These are phyloP conservation scores for Ophiocytium majus DNA, from an alignment of 352 stramenopile species.

Conservation along the genomic window DNA sequence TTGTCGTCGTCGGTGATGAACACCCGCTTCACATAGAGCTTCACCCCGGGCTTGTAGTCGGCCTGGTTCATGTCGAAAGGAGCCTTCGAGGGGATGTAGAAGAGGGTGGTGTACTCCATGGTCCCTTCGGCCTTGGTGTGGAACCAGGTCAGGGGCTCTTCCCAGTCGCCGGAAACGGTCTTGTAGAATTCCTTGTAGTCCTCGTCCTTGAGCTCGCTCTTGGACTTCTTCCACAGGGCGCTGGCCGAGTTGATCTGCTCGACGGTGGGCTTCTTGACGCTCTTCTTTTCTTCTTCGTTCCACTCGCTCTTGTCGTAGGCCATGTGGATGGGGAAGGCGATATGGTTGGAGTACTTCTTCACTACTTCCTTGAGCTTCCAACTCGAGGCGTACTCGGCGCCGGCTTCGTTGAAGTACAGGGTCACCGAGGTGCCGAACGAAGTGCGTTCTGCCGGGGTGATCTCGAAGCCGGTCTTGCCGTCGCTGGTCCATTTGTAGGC, in stretches of 20 bases:
- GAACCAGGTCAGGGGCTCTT: slow-evolving; percentile 66
- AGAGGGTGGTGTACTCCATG: slow-evolving; percentile 69
- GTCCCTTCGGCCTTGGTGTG: slow-evolving; percentile 72
- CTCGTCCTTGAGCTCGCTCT: slow-evolving; percentile 65
- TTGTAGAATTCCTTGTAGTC: slow-evolving; percentile 76
- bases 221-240: slow-evolving; percentile 67
- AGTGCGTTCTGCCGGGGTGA: no score
- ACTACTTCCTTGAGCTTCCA: slow-evolving; percentile 90
- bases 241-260: slow-evolving; percentile 69
- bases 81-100: slow-evolving; percentile 70
- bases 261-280: slow-evolving; percentile 96
- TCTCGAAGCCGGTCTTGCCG: no score
- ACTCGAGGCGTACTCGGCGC: slow-evolving; percentile 97
- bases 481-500: slow-evolving; percentile 68
- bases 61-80: slow-evolving; percentile 71
- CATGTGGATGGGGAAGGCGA: slow-evolving; percentile 99
- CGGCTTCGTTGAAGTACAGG: slow-evolving; percentile 97
- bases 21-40: slow-evolving; percentile 75
- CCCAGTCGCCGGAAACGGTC: slow-evolving; percentile 65
- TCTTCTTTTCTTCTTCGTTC: slow-evolving; percentile 97
- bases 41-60: slow-evolving; percentile 72
- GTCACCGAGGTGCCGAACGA: slow-evolving; percentile 88
- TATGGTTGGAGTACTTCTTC: slow-evolving; percentile 99
- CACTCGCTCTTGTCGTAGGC: slow-evolving; percentile 99
- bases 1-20: slow-evolving; percentile 81